Evolutionary conservation across 345 rosid species (phyloP).

Genomic region (Anacardium occidentale): DNA sequence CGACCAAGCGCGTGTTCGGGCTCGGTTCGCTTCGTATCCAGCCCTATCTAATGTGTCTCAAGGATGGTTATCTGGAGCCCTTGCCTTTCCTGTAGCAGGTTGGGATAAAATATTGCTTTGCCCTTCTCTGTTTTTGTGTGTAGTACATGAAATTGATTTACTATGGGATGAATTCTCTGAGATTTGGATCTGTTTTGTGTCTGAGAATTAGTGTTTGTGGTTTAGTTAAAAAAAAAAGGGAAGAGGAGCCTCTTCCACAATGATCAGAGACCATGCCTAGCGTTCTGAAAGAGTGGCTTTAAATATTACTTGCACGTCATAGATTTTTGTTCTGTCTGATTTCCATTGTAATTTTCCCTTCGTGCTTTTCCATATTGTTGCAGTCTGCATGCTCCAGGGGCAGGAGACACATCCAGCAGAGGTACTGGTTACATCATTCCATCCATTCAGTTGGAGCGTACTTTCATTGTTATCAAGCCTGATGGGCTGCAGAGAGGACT

Average conservation of each 20-base stretch:
- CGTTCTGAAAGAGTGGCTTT: not conserved
- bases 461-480: constrained; percentile 98
- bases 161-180: not conserved
- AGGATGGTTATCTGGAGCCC: constrained; percentile 78
- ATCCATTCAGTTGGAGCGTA: constrained; percentile 66
- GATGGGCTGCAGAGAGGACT: constrained; percentile 97
- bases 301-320: not conserved
- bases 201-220: not conserved
- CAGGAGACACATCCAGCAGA: constrained; percentile 88
- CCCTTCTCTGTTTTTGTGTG: not conserved
- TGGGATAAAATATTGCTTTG: constrained; percentile 3
- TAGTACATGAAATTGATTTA: not conserved
- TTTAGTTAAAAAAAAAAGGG: constrained; percentile 14
- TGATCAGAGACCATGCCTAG: constrained; percentile 9
- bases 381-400: constrained; percentile 82
- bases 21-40: too few species aligned
- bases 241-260: constrained; percentile 39
- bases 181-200: constrained; percentile 4
- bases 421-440: constrained; percentile 42
- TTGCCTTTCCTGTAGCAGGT: constrained; percentile 94
- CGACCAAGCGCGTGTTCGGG: too few species aligned
- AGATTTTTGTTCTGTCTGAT: not conserved
- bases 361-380: constrained; percentile 21
- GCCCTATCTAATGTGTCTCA: constrained; percentile 39
- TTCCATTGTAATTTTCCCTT: not conserved